Evolutionary conservation across 106 monocot species (phyloP).

Genomic region (Iris macrosiphon): DNA sequence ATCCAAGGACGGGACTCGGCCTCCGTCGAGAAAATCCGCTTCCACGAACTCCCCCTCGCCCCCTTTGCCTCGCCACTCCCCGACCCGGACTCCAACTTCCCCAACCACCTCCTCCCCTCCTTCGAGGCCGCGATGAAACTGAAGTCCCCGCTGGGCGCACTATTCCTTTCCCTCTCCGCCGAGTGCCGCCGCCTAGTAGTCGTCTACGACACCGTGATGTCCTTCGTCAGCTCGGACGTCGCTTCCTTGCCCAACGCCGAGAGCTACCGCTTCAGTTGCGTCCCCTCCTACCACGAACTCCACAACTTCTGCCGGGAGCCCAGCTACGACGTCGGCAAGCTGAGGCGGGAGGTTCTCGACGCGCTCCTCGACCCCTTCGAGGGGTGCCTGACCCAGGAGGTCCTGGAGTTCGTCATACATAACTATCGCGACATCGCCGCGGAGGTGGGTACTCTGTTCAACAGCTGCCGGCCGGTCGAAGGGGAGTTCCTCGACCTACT

Average conservation of each 20-base stretch:
- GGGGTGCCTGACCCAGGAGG: not conserved
- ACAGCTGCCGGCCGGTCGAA: constrained; percentile 49
- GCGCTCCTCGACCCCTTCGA: not conserved
- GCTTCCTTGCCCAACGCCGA: constrained; percentile 35
- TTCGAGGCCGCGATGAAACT: constrained; percentile 16
- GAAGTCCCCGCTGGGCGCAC: constrained; percentile 16
- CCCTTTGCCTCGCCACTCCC: constrained; percentile 35
- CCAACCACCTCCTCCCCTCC: constrained; percentile 7
- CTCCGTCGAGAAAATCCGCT: constrained; percentile 17
- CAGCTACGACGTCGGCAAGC: not conserved
- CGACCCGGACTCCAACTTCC: not conserved
- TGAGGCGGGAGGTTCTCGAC: constrained; percentile 4
- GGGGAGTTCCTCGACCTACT: constrained; percentile 46
- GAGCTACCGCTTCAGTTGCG: constrained; percentile 39
- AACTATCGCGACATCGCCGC: not conserved
- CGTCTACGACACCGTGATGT: constrained; percentile 50
- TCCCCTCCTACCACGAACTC: constrained; percentile 29
- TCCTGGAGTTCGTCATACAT: constrained; percentile 13
- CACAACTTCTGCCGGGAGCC: not conserved
- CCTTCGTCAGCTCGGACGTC: constrained; percentile 41
- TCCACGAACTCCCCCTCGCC: constrained; percentile 30
- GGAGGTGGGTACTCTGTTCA: constrained; percentile 31
- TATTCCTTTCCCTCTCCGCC: constrained; percentile 44
- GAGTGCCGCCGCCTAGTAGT: constrained; percentile 43
- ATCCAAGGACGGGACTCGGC: constrained; percentile 33